Percentiles rank a stretch among this genome's conserved stretches.
Conservation (phyloP, 1,139 yeast genomes). For the Zygosaccharomyces sapae region DNA sequence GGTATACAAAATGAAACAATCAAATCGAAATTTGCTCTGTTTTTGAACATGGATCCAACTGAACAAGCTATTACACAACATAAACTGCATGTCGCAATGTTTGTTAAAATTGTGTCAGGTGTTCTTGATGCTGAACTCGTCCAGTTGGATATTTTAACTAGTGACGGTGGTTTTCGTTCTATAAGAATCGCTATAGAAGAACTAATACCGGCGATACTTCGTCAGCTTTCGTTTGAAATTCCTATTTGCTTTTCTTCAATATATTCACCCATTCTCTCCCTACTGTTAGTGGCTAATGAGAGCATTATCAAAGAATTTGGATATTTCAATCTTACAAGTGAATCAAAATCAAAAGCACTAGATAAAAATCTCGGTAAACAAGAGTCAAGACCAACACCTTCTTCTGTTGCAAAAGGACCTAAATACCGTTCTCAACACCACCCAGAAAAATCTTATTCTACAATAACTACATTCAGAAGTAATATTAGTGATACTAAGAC, state of each 20-base stretch:
- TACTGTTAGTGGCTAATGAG: conserved; percentile 18
- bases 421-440: conserved; percentile 14
- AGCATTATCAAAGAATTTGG: conserved; percentile 13
- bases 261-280: conserved; percentile 20
- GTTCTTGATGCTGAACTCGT: conserved; percentile 25
- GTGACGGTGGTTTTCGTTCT: conserved; percentile 14
- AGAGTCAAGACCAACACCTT: neutral
- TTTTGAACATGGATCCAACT: conserved; percentile 51
- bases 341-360: neutral
- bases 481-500: conserved; percentile 27
- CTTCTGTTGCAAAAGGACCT: conserved; percentile 2
- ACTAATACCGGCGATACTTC: conserved; percentile 17
- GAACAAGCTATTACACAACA: conserved; percentile 37
- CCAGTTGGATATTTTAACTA: conserved; percentile 16
- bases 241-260: conserved; percentile 26
- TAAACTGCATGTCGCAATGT: conserved; percentile 45
- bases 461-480: conserved; percentile 34
- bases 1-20: conserved; percentile 57
- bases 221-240: conserved; percentile 17
- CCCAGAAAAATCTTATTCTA: conserved; percentile 28
- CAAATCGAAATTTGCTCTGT: conserved; percentile 59
- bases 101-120: conserved; percentile 39
- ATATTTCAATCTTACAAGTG: neutral
- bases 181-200: conserved; percentile 14
- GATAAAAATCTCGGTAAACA: conserved; percentile 1